Base-by-base conservation (phyloP, 164 flowering plant genomes). In the Piper betle region DNA sequence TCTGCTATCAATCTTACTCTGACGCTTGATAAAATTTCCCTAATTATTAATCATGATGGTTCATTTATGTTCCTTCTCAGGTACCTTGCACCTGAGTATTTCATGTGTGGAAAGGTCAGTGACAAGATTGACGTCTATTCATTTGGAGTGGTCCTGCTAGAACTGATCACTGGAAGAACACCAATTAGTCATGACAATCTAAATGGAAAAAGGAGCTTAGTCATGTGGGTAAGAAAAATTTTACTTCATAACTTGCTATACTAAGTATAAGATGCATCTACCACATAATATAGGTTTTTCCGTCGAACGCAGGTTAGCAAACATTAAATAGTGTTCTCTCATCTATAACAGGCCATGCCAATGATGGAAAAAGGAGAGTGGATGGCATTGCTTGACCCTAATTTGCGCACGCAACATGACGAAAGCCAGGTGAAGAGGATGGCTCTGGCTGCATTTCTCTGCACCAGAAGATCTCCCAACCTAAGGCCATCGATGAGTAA, bases 31-130 rank as follows among this genome's bases (percentile, higher is more conserved):
- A 46, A 6, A 46, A 2, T 46, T 46, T 9, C 50, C 4, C 15
- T 39, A 33, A 16, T 57, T 57, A 11, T 17, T 4, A 37, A 39
- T 20, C 11, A 42, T 6, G 46, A 46, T 46, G 50, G 15, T 46
- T 11, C 4, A 58, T 3, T 4, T 40, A 39, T 15, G 5, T 53
- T 4, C 37, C 55, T 58, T 37, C 37, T 2, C 48, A 67, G 70
- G 66, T 91, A 91, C 68, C 86, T 88, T 41, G 98, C 98, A 62
- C 98, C 98, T 1, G 96, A 91, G 63, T 91, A 91, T 78, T 85
- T 91, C 79, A 86, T 85, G 95, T 88, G 82, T 66, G 98, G 98
- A 42, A 91, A 85, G 74, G 81, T 91, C 33, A 91, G 94, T 60
- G 83, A 88, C 67, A 91, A 88, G 78, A 73, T 88, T 46, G 98